Percentiles rank a stretch among this genome's conserved stretches.
Evolutionary conservation across 2,329 filamentous ascomycete genomes (phyloP).

Genomic region (Balansia obtecta): DNA sequence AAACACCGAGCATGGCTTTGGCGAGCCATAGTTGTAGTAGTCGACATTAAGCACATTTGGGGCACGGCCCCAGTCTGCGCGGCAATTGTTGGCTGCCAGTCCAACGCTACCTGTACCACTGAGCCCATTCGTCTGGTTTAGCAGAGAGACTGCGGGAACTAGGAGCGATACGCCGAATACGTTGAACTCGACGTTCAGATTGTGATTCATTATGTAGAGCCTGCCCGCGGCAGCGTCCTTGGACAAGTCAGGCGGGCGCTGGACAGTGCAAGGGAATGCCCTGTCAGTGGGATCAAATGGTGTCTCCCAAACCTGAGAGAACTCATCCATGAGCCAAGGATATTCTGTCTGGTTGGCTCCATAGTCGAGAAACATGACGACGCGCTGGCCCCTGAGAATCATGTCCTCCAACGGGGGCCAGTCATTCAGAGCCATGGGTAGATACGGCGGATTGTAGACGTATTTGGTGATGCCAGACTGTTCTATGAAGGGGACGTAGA

Average conservation of each 20-base stretch:
- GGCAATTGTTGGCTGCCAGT: constrained; percentile 48
- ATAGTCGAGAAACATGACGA: constrained; percentile 78
- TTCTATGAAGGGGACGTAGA: constrained; percentile 59
- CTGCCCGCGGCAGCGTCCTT: constrained; percentile 42
- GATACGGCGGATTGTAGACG: constrained; percentile 58
- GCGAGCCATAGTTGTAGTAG: constrained; percentile 64
- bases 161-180: constrained; percentile 51
- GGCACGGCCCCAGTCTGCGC: constrained; percentile 47
- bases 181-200: constrained; percentile 68
- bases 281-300: constrained; percentile 59
- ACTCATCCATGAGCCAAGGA: constrained; percentile 80
- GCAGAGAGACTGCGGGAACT: constrained; percentile 56
- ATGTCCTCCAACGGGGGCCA: constrained; percentile 77
- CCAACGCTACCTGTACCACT: constrained; percentile 56
- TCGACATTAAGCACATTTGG: constrained; percentile 76
- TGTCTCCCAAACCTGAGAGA: constrained; percentile 82
- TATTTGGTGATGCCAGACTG: constrained; percentile 60
- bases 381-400: constrained; percentile 58
- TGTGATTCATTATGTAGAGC: constrained; percentile 82
- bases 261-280: constrained; percentile 62
- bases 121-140: constrained; percentile 61
- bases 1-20: constrained; percentile 57
- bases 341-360: constrained; percentile 64
- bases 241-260: constrained; percentile 60
- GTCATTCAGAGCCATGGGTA: constrained; percentile 58